These are phyloP conservation scores for Picea sitchensis DNA, from an alignment of 75 land plant genomes.

Conservation along the genomic window DNA sequence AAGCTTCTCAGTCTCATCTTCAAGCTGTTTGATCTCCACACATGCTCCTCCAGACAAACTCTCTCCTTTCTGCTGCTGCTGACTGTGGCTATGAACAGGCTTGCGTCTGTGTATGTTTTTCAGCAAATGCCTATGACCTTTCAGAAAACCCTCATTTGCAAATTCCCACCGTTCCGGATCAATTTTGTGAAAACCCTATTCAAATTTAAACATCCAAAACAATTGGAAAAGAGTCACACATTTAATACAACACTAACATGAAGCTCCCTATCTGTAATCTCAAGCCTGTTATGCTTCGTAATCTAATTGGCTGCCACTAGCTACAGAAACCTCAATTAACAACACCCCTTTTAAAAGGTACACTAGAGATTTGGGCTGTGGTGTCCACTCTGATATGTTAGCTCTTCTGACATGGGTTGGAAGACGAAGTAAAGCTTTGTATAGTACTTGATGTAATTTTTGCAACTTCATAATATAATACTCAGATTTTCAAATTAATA, in stretches of 20 bases:
- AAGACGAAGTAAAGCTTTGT: too few relatives aligned
- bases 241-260: neutral
- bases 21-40: constrained; percentile 57
- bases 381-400: too few relatives aligned
- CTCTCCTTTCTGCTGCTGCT: constrained; percentile 31
- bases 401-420: too few relatives aligned
- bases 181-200: constrained; percentile 49
- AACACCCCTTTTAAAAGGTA: neutral
- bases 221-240: neutral
- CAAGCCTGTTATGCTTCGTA: neutral
- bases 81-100: constrained; percentile 64
- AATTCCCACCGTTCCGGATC: constrained; percentile 60
- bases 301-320: neutral
- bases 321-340: neutral
- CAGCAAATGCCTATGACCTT: constrained; percentile 44
- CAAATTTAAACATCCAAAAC: constrained; percentile 7
- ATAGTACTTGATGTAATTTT: too few relatives aligned
- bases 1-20: constrained; percentile 68
- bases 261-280: too few relatives aligned
- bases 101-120: constrained; percentile 76
- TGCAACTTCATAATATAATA: too few relatives aligned
- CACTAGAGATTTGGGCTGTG: too few relatives aligned
- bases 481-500: too few relatives aligned
- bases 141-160: constrained; percentile 45
- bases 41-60: neutral